Conservation (phyloP, 225 moss, liverwort and hornwort genomes). For the Marchantia polymorpha region DNA sequence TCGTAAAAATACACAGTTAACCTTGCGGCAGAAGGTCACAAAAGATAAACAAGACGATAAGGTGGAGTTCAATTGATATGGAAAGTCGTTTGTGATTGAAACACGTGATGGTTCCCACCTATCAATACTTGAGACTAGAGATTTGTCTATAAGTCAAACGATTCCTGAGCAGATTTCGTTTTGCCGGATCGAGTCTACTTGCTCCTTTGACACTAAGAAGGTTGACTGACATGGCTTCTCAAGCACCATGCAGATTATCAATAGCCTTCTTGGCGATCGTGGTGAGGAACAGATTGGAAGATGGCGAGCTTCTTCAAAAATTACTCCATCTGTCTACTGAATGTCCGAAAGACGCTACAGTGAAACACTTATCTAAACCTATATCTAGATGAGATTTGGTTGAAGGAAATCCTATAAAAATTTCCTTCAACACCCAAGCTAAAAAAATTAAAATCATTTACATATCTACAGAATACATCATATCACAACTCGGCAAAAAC, state of each 20-base stretch:
- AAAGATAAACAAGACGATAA: not conserved
- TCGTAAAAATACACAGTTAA: too few species aligned
- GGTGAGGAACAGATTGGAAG: not conserved
- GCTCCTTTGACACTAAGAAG: not conserved
- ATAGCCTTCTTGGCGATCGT: not conserved
- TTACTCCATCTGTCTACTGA: not conserved
- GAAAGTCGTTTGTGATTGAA: not conserved
- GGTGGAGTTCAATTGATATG: not conserved
- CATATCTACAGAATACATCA: constrained; percentile 24
- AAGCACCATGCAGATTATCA: not conserved
- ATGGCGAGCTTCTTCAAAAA: not conserved
- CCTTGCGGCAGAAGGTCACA: not conserved
- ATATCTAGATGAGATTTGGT: not conserved
- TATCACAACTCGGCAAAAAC: constrained; percentile 1
- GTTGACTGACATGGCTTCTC: not conserved
- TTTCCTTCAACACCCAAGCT: not conserved
- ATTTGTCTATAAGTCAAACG: not conserved
- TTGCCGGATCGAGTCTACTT: not conserved
- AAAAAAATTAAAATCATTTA: constrained; percentile 16
- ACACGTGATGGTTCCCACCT: not conserved
- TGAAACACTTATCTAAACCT: not conserved
- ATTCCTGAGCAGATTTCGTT: not conserved
- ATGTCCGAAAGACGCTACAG: not conserved
- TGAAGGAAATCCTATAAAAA: not conserved
- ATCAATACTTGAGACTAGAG: not conserved